Conservation (phyloP, 2,329 filamentous ascomycete species). For the Didymella glomerata region DNA sequence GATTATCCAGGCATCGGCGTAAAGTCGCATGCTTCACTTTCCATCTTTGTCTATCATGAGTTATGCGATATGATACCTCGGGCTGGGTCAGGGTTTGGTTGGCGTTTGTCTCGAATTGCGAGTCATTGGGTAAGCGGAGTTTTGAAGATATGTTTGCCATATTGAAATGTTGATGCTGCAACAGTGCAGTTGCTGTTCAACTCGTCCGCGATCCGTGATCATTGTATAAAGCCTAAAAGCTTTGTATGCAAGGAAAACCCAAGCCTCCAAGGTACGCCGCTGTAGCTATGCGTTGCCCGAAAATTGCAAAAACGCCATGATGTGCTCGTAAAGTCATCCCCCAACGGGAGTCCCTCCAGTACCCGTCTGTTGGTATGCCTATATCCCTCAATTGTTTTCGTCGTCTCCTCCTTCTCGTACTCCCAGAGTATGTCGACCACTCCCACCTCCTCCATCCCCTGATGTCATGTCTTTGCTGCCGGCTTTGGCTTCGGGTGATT, state of each 20-base stretch:
- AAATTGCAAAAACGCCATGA: conserved; percentile 10
- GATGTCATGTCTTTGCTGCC: conserved; percentile 21
- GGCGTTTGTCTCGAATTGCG: conserved; percentile 1
- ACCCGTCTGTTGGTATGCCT: not conserved
- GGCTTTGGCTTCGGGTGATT: conserved; percentile 17
- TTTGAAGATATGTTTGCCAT: not conserved
- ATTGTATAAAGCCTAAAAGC: not conserved
- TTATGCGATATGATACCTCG: conserved; percentile 23
- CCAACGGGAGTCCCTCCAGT: not conserved
- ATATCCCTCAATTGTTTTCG: not conserved
- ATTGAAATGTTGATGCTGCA: conserved; percentile 1
- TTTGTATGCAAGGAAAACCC: conserved; percentile 5
- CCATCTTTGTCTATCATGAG: conserved; percentile 10
- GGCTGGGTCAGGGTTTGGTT: conserved; percentile 6
- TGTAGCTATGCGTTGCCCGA: conserved; percentile 7
- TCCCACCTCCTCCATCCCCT: conserved; percentile 1
- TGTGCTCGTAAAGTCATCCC: conserved; percentile 15
- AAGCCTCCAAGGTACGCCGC: conserved; percentile 3
- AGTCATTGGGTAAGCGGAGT: not conserved
- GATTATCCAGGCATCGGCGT: conserved; percentile 56
- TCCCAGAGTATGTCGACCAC: not conserved
- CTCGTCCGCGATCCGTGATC: not conserved
- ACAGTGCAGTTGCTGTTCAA: not conserved
- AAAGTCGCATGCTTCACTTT: not conserved
- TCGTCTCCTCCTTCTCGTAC: not conserved